Conservation (phyloP, 306 rosid genomes). For the Mucuna pruriens region DNA sequence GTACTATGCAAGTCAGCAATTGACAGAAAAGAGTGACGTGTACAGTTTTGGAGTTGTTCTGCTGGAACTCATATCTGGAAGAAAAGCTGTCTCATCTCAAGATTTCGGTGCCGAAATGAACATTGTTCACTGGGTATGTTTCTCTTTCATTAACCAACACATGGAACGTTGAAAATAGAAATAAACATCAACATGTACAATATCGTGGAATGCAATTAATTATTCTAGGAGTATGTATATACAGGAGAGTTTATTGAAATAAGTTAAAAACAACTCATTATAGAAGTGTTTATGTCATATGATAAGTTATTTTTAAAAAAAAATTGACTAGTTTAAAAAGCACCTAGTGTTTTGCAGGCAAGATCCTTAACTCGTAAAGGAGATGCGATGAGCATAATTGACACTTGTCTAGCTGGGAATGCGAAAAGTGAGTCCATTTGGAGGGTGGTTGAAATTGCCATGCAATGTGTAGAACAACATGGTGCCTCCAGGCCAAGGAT, state of each 20-base stretch:
- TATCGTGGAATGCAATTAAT: not conserved
- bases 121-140: constrained; percentile 85
- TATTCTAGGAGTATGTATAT: not conserved
- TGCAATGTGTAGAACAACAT: constrained; percentile 79
- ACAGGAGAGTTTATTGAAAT: too few relatives aligned
- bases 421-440: constrained; percentile 77
- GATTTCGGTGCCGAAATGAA: constrained; percentile 77
- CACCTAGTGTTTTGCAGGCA: constrained; percentile 64
- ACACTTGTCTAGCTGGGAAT: constrained; percentile 62
- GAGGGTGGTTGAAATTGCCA: constrained; percentile 80
- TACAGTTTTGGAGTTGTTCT: constrained; percentile 93
- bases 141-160: not conserved
- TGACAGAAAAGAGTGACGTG: constrained; percentile 88
- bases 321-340: constrained; percentile 6
- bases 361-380: constrained; percentile 67
- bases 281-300: too few relatives aligned
- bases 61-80: constrained; percentile 84
- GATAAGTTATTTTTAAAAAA: too few relatives aligned
- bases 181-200: not conserved
- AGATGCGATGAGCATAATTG: constrained; percentile 72
- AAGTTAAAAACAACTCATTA: too few relatives aligned
- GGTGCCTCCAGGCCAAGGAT: constrained; percentile 82
- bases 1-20: constrained; percentile 87
- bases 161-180: constrained; percentile 1
- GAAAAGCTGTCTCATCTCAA: constrained; percentile 71